A percentile compares a stretch with the other conserved stretches of the same genome.
phyloP scores from a whole-genome alignment of 2,329 filamentous ascomycete species.

The Alternaria viburni region DNA sequence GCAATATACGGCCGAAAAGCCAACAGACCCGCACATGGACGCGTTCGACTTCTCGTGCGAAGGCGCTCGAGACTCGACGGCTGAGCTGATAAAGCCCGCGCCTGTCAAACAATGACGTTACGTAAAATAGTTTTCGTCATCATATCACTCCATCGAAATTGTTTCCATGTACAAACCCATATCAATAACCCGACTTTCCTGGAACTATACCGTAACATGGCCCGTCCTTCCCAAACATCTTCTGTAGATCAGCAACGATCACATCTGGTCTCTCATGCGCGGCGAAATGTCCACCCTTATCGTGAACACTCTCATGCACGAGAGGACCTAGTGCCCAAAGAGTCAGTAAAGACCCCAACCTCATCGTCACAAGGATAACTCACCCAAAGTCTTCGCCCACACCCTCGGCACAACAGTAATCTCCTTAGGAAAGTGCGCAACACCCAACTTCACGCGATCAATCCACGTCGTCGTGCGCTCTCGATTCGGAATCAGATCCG shows the following conservation, averaged over 20 bases:
- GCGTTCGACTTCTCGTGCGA: background rate
- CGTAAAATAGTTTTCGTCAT: too few relatives aligned
- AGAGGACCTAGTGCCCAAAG: conserved; percentile 49
- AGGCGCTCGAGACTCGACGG: background rate
- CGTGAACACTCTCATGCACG: conserved; percentile 61
- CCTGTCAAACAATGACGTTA: background rate
- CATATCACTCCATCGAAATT: background rate
- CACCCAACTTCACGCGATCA: conserved; percentile 56
- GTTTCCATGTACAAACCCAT: background rate
- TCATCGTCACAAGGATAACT: conserved; percentile 3
- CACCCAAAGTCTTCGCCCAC: conserved; percentile 65
- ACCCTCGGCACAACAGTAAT: conserved; percentile 60
- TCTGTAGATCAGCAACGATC: conserved; percentile 60
- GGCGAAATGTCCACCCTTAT: conserved; percentile 66
- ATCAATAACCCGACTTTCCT: conserved; percentile 37
- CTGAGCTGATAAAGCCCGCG: background rate
- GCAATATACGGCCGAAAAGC: background rate
- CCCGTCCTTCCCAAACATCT: conserved; percentile 63
- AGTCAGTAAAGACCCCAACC: conserved; percentile 5
- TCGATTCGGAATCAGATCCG: conserved; percentile 32
- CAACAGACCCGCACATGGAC: background rate
- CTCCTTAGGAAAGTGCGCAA: conserved; percentile 66
- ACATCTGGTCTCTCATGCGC: conserved; percentile 64
- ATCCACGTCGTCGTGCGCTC: conserved; percentile 52
- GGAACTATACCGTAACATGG: conserved; percentile 43